Evolutionary conservation across 345 rosid genomes (phyloP), one percentile per base, ranked within the genome.

Genomic region (Brassica incana): DNA sequence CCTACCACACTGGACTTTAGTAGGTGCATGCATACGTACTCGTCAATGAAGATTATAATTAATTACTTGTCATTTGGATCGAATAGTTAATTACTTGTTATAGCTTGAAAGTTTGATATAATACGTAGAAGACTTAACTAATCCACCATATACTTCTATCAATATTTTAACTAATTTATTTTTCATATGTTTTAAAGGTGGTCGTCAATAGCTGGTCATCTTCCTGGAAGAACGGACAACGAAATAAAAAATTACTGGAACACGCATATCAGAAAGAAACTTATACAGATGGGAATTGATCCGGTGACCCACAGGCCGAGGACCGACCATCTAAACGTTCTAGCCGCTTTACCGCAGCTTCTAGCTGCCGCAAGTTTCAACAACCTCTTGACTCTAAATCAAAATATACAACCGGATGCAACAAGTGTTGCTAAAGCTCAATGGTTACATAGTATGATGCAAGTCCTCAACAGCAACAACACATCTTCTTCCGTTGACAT

Each of bases 351-450:
- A 6, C 92, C 87, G 7, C 97, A 85, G 66, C 67, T 90, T 43
- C 88, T 88, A 65, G 87, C 90, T 33, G 85, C 91, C 35, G 85
- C 88, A 45, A 84, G 86, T 72, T 85, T 85, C 43, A 88, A 83
- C 50, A 88, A 69, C 75, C 73, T 87, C 48, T 65, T 84, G 75
- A 85, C 70, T 67, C 71, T 80, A 38, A 74, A 80, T 35, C 83
- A 74, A 65, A 82, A 74, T 67, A 69, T 86, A 38, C 89, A 79
- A 5, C 54, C 85, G 33, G 91, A 89, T 58, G 88, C 91, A 61
- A 80, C 88, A 33, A 84, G 84, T 38, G 74, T 88, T 23, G 91
- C 91, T 7, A 87, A 82, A 78, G 83, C 90, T 63, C 92, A 89
- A 5, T 36, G 85, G 70, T 65, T 90, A 69, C 83, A 86, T 40